Evolutionary conservation across 73 alveolate species (phyloP).

Genomic region (Halteria grandinella): DNA sequence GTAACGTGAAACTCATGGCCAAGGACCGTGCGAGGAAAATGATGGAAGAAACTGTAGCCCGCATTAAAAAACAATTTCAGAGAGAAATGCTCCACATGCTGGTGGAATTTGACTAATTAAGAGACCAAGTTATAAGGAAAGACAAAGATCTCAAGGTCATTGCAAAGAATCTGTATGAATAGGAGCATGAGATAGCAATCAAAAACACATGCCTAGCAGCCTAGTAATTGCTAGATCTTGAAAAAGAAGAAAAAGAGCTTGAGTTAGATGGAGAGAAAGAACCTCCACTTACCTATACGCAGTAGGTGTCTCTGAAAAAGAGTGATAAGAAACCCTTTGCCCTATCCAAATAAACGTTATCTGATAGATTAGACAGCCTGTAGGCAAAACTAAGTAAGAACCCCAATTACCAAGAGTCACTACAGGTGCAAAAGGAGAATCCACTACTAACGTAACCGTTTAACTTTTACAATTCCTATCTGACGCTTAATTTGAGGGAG

Average conservation of each 20-base stretch:
- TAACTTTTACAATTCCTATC: slow-evolving; percentile 38
- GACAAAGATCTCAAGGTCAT: slow-evolving; percentile 7
- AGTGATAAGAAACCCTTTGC: too few species aligned
- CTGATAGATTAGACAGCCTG: slow-evolving; percentile 7
- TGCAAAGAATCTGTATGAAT: not conserved
- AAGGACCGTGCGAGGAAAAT: slow-evolving; percentile 25
- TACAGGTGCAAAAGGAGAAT: not conserved
- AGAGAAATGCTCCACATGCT: slow-evolving; percentile 10
- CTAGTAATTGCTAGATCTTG: not conserved
- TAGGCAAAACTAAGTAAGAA: not conserved
- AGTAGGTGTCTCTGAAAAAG: too few species aligned
- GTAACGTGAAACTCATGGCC: slow-evolving; percentile 35
- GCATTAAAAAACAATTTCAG: slow-evolving; percentile 21
- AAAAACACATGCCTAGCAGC: slow-evolving; percentile 4
- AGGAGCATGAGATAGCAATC: slow-evolving; percentile 9
- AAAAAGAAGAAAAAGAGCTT: not conserved
- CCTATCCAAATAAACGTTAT: not conserved
- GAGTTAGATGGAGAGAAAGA: slow-evolving; percentile 15
- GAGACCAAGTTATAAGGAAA: not conserved
- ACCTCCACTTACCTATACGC: too few species aligned
- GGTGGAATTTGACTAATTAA: not conserved
- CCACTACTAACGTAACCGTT: slow-evolving; percentile 15
- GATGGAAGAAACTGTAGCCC: slow-evolving; percentile 25
- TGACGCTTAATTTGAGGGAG: slow-evolving; percentile 24
- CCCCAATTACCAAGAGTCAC: not conserved